A percentile compares a stretch with the other conserved stretches of the same genome.
phyloP scores from a whole-genome alignment of 208 protist genomes.

The Angomonas ambiguus region DNA sequence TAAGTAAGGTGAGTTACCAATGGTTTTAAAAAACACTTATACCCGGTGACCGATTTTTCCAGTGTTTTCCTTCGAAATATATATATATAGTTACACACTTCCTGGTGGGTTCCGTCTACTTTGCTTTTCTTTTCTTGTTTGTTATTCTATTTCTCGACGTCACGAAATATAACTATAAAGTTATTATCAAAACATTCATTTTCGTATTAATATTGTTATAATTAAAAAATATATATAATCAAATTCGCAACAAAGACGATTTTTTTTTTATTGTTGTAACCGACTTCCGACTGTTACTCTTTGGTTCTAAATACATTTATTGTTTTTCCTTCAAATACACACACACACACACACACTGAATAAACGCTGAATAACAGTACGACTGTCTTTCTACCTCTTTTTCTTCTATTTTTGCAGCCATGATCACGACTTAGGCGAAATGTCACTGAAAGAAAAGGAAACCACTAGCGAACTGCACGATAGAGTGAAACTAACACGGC shows the following conservation, averaged over 20 bases:
- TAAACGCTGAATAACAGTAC: too few species aligned
- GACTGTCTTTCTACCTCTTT: conserved; percentile 9
- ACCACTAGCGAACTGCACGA: background rate
- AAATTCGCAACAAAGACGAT: too few species aligned
- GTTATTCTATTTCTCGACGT: background rate
- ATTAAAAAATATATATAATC: background rate
- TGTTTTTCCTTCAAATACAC: too few species aligned
- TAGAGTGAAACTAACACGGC: conserved; percentile 9
- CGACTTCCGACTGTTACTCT: background rate
- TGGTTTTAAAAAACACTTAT: too few species aligned
- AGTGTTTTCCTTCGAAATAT: too few species aligned
- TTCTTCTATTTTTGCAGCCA: conserved; percentile 19
- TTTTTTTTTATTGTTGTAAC: background rate
- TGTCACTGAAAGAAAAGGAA: background rate
- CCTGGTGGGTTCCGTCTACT: too few species aligned
- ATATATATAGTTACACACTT: too few species aligned
- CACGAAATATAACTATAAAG: background rate
- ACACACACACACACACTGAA: too few species aligned
- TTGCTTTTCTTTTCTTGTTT: conserved; percentile 15
- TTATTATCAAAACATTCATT: too few species aligned
- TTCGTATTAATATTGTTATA: conserved; percentile 1
- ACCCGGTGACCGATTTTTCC: too few species aligned
- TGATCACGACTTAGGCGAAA: too few species aligned
- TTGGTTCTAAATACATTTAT: background rate
- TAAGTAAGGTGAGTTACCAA: background rate